Percentiles rank a stretch among this genome's conserved stretches.
phyloP scores from a whole-genome alignment of 805 yeast genomes.

The Kockiozyma suomiensis region DNA sequence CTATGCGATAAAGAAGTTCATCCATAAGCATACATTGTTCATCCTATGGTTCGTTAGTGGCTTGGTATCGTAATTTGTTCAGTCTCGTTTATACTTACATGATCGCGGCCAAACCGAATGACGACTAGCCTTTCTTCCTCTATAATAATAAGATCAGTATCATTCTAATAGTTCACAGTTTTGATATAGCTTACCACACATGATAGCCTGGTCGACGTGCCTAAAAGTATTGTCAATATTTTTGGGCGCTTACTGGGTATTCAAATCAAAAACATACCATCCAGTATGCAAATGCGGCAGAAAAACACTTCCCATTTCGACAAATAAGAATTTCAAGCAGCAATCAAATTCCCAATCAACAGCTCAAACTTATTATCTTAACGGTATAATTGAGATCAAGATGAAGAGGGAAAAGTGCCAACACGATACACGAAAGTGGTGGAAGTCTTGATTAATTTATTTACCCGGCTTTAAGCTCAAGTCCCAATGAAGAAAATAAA shows the following conservation, averaged over 20 bases:
- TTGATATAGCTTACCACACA: conserved; percentile 47
- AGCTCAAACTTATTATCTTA: too few relatives aligned
- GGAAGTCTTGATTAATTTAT: neutral
- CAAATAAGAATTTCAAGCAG: neutral
- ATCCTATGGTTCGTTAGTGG: conserved; percentile 43
- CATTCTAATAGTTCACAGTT: neutral
- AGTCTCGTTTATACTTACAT: conserved; percentile 34
- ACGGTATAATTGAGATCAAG: neutral
- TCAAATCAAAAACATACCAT: conserved; percentile 46
- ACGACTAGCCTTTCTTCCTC: conserved; percentile 89
- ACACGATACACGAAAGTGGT: neutral
- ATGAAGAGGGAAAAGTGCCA: too few relatives aligned
- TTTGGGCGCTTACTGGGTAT: neutral
- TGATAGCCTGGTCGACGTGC: conserved; percentile 98
- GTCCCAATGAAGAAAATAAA: conserved; percentile 8
- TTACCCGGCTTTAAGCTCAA: conserved; percentile 8
- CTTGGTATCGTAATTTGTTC: too few relatives aligned
- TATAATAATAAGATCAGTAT: conserved; percentile 8
- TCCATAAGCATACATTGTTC: conserved; percentile 88
- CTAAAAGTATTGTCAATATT: neutral
- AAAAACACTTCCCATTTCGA: conserved; percentile 73
- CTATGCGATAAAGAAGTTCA: conserved; percentile 74
- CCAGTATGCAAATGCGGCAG: conserved; percentile 80
- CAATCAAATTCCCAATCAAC: too few relatives aligned
- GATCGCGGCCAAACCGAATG: conserved; percentile 82